Base-by-base conservation (phyloP, 768 basidiomycete species). In the Tricholoma bakamatsutake region DNA sequence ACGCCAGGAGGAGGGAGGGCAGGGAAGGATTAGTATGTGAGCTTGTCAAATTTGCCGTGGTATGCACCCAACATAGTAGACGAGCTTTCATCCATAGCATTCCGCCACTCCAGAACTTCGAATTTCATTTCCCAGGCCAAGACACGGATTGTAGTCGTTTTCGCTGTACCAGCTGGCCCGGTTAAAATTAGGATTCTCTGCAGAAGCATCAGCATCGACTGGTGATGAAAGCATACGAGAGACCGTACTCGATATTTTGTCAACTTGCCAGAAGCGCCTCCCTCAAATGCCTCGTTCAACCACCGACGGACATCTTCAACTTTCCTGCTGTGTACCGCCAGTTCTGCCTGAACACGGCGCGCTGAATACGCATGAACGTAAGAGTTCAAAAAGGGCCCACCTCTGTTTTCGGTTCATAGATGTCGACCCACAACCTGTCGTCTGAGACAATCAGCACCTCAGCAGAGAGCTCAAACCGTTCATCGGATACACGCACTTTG, bases 141-240 rank as follows among this genome's bases (percentile, higher is more conserved):
- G 2, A 93, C 80, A 27, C 82, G 81, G 2, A 98, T 61, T 0
- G 92, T 92, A 0, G 93, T 80, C 0, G 96, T 97, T 75, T 99
- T 99, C 0, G 84, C 96, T 0, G 85, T 82, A 1, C 96, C 96
- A 7, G 96, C 86, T 0, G 93, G 91, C 1, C 96, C 96, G 2
- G 90, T 89, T 10, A 99, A 71, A 0, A 83, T 82, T 6, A 98
- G 79, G 28, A 99, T 83, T 46, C 93, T 80, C 90, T 98, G 55
- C 3, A 24, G 53, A 35, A 30, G 0, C 9, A 21, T 47, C 47
- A 21, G 18, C n/a, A 28, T 35, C 24, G 31, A 34, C 15, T 4
- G 21, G 21, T 10, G 12, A 11, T 17, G 4, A 45, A 43, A 58
- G 24, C n/a, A 33, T 42, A 33, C 35, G 5, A 50, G 18, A 31